Conservation (phyloP, 148 eudicot species). For the Rhododendron kiyosumense region DNA sequence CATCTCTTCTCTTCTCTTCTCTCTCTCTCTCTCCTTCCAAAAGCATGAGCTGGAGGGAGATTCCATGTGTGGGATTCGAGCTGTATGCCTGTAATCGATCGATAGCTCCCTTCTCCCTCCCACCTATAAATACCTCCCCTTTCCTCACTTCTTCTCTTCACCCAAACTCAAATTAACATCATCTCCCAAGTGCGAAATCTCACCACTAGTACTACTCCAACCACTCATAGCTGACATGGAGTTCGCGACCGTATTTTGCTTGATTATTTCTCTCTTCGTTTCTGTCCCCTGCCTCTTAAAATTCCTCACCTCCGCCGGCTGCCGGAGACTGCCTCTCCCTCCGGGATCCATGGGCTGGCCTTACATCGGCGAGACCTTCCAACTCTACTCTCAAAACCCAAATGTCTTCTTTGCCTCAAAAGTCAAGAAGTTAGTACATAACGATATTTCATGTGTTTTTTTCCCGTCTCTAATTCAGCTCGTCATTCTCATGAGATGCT, state of each 20-base stretch:
- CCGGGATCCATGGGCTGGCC: conserved; percentile 96
- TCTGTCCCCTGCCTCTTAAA: conserved; percentile 4
- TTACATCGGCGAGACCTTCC: conserved; percentile 90
- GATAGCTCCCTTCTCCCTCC: conserved; percentile 14
- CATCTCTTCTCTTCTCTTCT: too few relatives aligned
- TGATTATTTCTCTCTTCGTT: conserved; percentile 7
- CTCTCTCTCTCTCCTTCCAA: neutral
- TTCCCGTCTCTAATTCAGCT: conserved; percentile 10
- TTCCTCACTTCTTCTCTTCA: conserved; percentile 17
- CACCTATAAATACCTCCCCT: conserved; percentile 28
- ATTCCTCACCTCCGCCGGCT: conserved; percentile 11
- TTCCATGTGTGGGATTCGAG: conserved; percentile 60
- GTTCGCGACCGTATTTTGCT: conserved; percentile 8
- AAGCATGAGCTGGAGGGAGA: conserved; percentile 64
- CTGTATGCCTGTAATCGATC: conserved; percentile 32
- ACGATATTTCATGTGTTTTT: neutral
- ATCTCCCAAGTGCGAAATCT: conserved; percentile 7
- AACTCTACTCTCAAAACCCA: conserved; percentile 85
- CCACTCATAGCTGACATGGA: conserved; percentile 22
- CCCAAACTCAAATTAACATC: neutral
- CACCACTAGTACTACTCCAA: neutral
- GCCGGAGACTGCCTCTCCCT: conserved; percentile 53
- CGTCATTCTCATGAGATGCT: neutral
- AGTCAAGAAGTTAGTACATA: conserved; percentile 57
- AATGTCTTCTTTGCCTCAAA: conserved; percentile 85